These are phyloP conservation scores for Penicillium macrosclerotiorum DNA, from an alignment of 495 filamentous ascomycete species.

Conservation along the genomic window DNA sequence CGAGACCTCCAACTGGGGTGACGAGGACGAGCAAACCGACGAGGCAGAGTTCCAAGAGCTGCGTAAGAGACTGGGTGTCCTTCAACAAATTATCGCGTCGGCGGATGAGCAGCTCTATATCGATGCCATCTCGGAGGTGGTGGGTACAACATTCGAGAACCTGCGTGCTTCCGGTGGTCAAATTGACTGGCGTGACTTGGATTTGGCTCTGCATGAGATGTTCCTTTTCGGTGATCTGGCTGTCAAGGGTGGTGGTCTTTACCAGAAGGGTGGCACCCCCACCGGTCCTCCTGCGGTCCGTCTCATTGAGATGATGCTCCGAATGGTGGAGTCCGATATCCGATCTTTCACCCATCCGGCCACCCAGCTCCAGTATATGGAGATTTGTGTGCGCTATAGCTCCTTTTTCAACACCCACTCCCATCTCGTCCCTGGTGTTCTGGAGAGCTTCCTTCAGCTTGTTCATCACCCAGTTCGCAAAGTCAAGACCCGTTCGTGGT, in stretches of 20 bases:
- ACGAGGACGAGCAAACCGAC: constrained; percentile 91
- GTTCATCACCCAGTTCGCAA: constrained; percentile 82
- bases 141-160: constrained; percentile 76
- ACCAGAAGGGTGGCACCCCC: constrained; percentile 75
- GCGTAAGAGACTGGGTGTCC: constrained; percentile 77
- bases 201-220: constrained; percentile 95
- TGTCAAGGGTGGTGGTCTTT: constrained; percentile 78
- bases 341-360: constrained; percentile 84
- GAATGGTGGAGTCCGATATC: constrained; percentile 90
- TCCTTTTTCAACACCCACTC: constrained; percentile 87
- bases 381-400: constrained; percentile 90
- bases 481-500: constrained; percentile 90
- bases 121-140: constrained; percentile 77
- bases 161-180: constrained; percentile 66
- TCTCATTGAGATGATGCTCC: constrained; percentile 84
- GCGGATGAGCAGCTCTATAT: constrained; percentile 85
- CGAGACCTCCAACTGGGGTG: constrained; percentile 89
- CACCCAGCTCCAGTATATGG: constrained; percentile 95
- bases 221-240: constrained; percentile 93
- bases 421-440: constrained; percentile 71
- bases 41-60: constrained; percentile 98
- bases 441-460: constrained; percentile 90
- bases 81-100: constrained; percentile 86
- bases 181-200: constrained; percentile 92
- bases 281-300: constrained; percentile 71